Evolutionary conservation across 208 protist genomes (phyloP).

Genomic region (Crithidia acanthocephali): DNA sequence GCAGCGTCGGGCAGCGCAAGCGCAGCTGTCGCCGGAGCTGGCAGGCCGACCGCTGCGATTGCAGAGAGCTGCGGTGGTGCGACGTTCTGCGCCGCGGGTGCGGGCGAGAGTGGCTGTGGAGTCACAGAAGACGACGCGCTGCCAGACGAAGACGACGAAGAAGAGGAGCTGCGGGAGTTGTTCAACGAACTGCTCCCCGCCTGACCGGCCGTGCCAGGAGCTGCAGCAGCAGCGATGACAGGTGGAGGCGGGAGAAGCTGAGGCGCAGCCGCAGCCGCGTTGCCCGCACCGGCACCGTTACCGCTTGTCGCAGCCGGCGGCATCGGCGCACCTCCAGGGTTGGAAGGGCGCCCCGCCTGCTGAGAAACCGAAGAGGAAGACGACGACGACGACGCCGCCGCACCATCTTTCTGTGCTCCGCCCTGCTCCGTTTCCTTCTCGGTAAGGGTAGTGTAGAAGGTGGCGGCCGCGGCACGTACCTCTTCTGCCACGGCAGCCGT

Average conservation of each 20-base stretch:
- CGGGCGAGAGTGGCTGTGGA: neutral
- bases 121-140: neutral
- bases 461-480: constrained; percentile 27
- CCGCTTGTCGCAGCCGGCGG: neutral
- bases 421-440: neutral
- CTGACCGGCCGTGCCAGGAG: neutral
- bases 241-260: neutral
- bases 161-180: constrained; percentile 19
- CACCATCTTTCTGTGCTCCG: neutral
- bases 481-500: constrained; percentile 28
- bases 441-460: constrained; percentile 29
- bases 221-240: neutral
- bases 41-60: neutral
- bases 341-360: neutral
- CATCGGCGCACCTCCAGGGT: neutral
- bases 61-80: constrained; percentile 3
- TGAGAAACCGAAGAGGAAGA: neutral
- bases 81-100: neutral
- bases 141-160: constrained; percentile 9
- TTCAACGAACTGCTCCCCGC: neutral
- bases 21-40: constrained; percentile 2
- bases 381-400: neutral
- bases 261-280: neutral
- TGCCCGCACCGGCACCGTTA: neutral
- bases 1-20: neutral